A percentile compares a stretch with the other conserved stretches of the same genome.
phyloP scores from a whole-genome alignment of 345 rosid species.

The Citrus reticulata region DNA sequence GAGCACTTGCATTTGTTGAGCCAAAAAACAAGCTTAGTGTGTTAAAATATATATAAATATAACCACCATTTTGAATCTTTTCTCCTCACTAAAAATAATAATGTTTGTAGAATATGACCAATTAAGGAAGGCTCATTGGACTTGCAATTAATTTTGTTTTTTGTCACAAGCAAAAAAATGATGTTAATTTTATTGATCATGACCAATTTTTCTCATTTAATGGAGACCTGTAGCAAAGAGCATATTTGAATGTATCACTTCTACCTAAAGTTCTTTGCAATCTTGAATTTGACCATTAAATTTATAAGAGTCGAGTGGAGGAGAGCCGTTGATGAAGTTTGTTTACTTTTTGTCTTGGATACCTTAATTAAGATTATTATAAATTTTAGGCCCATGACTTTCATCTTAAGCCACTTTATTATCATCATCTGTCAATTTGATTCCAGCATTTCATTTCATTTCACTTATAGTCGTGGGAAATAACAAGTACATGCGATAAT shows the following conservation, averaged over 20 bases:
- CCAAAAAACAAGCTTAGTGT: not conserved
- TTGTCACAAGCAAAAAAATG: not conserved
- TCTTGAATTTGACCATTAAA: not conserved
- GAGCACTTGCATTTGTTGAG: not conserved
- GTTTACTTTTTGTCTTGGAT: not conserved
- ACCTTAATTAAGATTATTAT: not conserved
- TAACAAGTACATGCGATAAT: not conserved
- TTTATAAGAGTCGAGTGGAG: not conserved
- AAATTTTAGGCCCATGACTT: not conserved
- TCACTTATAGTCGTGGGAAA: not conserved
- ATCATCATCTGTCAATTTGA: not conserved
- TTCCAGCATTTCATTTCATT: not conserved
- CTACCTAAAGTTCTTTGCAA: not conserved
- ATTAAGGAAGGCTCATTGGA: not conserved
- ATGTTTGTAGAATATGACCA: not conserved
- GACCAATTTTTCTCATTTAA: not conserved
- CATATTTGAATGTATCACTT: not conserved
- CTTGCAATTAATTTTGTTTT: not conserved
- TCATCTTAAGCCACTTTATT: not conserved
- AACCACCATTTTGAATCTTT: not conserved
- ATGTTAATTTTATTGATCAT: not conserved
- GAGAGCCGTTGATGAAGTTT: not conserved
- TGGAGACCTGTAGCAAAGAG: not conserved
- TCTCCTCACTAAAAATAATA: too few species aligned
- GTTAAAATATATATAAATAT: not conserved